Base-by-base conservation (phyloP, 1,284 basidiomycete genomes). In the Porodaedalea pini region DNA sequence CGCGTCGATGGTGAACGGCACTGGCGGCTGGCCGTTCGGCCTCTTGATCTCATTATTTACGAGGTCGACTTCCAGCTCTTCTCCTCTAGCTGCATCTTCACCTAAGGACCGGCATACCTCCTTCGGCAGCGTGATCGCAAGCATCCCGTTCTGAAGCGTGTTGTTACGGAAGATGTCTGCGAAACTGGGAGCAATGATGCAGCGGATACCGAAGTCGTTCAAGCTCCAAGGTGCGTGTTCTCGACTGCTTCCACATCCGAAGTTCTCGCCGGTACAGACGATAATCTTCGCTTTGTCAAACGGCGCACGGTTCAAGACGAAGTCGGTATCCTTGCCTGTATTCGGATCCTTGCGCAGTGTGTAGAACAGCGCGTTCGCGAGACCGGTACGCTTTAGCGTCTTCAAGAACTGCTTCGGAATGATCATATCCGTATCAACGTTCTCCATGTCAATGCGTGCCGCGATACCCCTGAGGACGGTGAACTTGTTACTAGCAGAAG, bases 181-280 rank as follows among this genome's bases (percentile, higher is more conserved):
- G 68, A 96, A 96, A 67, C 90, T 94, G 2, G 92, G 93, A 0
- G 94, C 92, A 69, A 98, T 94, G 65, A 98, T 78, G 70, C 90
- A 92, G 58, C 89, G 83, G 68, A 98, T 96, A 29, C 94, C 94
- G 69, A 97, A 98, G 73, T 98, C 93, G 67, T 94, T 92, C 82
- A 98, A 77, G 70, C 94, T 94, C 94, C 94, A 98, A 1, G 94
- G 93, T 13, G 94, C 94, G 69, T 98, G 95, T 71, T 98, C 95
- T 63, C 91, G 88, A 68, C 88, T 95, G 70, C 87, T 94, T 34
- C 93, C 94, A 66, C 94, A 98, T 11, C 94, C 94, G 74, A 98
- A 98, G 79, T 98, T 98, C 67, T 82, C 81, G 36, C 92, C 94
- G 5, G 87, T 93, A 68, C 90, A 93, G 47, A 98, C 88, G 40